Evolutionary conservation across 768 basidiomycete species (phyloP).

Genomic region (Roridomyces roridus): DNA sequence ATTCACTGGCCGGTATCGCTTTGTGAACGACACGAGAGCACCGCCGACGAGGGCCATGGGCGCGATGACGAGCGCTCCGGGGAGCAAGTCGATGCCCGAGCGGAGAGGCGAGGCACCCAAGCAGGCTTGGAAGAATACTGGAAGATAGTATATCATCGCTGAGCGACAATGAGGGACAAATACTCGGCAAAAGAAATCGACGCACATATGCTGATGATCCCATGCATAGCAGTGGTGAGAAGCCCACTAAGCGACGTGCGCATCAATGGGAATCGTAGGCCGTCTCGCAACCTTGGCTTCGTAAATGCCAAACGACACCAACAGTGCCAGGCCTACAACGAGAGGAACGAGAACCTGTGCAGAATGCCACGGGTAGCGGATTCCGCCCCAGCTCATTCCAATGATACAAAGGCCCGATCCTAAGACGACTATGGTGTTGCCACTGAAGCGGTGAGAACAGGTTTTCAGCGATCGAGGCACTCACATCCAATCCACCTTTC

Average conservation of each 20-base stretch:
- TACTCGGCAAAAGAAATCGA: too few relatives aligned
- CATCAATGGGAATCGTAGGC: slow-evolving; percentile 34
- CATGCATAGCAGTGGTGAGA: slow-evolving; percentile 36
- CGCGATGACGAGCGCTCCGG: slow-evolving; percentile 38
- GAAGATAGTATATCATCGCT: background rate
- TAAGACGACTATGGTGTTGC: slow-evolving; percentile 40
- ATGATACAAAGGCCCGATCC: slow-evolving; percentile 38
- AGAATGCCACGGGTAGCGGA: slow-evolving; percentile 42
- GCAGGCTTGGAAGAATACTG: slow-evolving; percentile 52
- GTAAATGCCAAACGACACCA: slow-evolving; percentile 35
- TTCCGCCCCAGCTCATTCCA: slow-evolving; percentile 48
- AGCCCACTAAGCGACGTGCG: slow-evolving; percentile 47
- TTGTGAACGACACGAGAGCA: slow-evolving; percentile 30
- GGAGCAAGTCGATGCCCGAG: slow-evolving; percentile 44
- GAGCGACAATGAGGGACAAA: too few relatives aligned
- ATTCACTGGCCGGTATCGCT: slow-evolving; percentile 41
- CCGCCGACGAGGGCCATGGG: slow-evolving; percentile 46
- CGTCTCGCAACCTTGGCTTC: slow-evolving; percentile 30
- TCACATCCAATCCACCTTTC: slow-evolving; percentile 42
- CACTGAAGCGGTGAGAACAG: slow-evolving; percentile 10
- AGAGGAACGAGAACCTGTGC: slow-evolving; percentile 46
- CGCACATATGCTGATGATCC: slow-evolving; percentile 30
- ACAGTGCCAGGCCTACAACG: slow-evolving; percentile 40
- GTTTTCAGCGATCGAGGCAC: background rate
- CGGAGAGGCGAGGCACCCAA: slow-evolving; percentile 42